Evolutionary conservation across 192 early-diverging fungal species (phyloP).

Genomic region (Coemansia sp.): DNA sequence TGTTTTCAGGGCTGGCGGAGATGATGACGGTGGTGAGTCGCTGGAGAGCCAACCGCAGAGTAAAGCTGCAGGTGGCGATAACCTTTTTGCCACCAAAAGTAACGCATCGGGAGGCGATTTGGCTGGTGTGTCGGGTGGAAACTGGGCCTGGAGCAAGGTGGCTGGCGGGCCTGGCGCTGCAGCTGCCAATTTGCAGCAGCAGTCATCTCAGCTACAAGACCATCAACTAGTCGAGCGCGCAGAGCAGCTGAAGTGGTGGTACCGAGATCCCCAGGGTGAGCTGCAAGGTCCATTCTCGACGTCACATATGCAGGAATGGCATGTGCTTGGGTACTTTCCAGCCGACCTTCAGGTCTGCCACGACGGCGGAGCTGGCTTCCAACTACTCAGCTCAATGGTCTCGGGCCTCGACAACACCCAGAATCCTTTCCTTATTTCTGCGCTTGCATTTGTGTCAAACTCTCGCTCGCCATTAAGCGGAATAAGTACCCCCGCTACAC

Average conservation of each 20-base stretch:
- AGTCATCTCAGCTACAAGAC: neutral
- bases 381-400: slow-evolving; percentile 72
- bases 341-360: slow-evolving; percentile 77
- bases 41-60: neutral
- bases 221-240: slow-evolving; percentile 35
- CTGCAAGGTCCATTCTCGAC: slow-evolving; percentile 89
- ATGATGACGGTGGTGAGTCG: slow-evolving; percentile 33
- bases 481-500: slow-evolving; percentile 32
- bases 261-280: slow-evolving; percentile 80
- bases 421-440: slow-evolving; percentile 66
- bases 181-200: slow-evolving; percentile 1
- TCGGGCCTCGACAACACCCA: slow-evolving; percentile 66
- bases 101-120: neutral
- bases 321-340: slow-evolving; percentile 79
- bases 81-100: neutral
- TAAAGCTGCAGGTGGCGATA: neutral
- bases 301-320: slow-evolving; percentile 96
- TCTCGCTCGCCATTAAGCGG: slow-evolving; percentile 11
- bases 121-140: slow-evolving; percentile 12
- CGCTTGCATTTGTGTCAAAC: slow-evolving; percentile 25
- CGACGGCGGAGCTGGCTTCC: slow-evolving; percentile 75
- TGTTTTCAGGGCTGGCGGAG: slow-evolving; percentile 62
- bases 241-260: slow-evolving; percentile 67
- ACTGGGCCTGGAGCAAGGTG: slow-evolving; percentile 20
- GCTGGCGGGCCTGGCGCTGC: slow-evolving; percentile 8